phyloP scores from a whole-genome alignment of 495 filamentous ascomycete genomes.

The Aspergillus diversus region DNA sequence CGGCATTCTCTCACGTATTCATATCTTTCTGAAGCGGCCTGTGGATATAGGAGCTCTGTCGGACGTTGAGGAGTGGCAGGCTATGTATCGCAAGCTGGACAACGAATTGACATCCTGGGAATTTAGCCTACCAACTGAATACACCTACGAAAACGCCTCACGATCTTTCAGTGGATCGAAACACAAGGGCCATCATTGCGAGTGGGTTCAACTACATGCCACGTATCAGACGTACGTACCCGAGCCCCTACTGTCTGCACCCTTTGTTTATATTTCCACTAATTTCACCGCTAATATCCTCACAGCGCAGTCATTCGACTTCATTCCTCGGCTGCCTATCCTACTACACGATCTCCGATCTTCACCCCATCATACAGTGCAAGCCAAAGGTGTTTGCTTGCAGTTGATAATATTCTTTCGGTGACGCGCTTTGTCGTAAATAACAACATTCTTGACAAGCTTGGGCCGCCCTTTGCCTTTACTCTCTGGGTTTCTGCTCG shows the following conservation, averaged over 20 bases:
- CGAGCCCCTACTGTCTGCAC: neutral
- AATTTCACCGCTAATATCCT: slow-evolving; percentile 23
- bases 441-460: slow-evolving; percentile 72
- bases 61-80: slow-evolving; percentile 88
- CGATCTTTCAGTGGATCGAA: slow-evolving; percentile 67
- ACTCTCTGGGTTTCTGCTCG: slow-evolving; percentile 91
- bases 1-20: slow-evolving; percentile 81
- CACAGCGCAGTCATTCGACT: slow-evolving; percentile 80
- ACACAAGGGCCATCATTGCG: slow-evolving; percentile 70
- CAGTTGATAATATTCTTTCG: slow-evolving; percentile 81
- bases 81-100: slow-evolving; percentile 82
- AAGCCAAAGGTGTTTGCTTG: slow-evolving; percentile 75
- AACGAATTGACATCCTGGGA: slow-evolving; percentile 79
- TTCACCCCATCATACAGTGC: slow-evolving; percentile 86
- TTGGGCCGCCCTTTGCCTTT: slow-evolving; percentile 88
- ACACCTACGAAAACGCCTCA: slow-evolving; percentile 70
- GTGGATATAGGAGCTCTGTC: slow-evolving; percentile 83
- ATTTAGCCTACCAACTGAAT: slow-evolving; percentile 77
- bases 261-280: neutral
- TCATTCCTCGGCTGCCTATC: slow-evolving; percentile 91
- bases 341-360: slow-evolving; percentile 80
- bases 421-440: slow-evolving; percentile 74
- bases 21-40: slow-evolving; percentile 81
- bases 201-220: slow-evolving; percentile 89
- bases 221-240: slow-evolving; percentile 67